A percentile compares a stretch with the other conserved stretches of the same genome.
phyloP scores from a whole-genome alignment of 148 eudicot species.

The Drosera capensis region DNA sequence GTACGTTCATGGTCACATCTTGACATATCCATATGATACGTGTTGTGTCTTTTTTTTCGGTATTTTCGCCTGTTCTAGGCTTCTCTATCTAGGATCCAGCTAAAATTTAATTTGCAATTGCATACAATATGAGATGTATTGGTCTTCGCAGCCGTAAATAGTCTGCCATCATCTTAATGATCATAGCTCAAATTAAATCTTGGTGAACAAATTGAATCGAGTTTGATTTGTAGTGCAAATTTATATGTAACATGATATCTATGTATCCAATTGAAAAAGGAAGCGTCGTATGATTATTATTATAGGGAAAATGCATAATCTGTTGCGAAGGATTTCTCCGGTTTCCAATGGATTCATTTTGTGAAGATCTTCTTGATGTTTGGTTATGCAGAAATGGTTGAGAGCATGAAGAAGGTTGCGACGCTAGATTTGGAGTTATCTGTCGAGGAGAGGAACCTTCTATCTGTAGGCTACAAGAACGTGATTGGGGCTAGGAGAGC shows the following conservation, averaged over 20 bases:
- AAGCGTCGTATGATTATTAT: no score
- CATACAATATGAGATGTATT: no score
- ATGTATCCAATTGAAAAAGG: no score
- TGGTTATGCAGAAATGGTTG: constrained; percentile 72
- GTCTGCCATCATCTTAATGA: no score
- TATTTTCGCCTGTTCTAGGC: neutral
- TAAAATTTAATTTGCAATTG: no score
- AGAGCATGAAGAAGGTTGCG: constrained; percentile 82
- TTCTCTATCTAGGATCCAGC: neutral
- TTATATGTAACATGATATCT: no score
- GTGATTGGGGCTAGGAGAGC: constrained; percentile 97
- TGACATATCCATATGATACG: neutral
- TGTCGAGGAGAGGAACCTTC: constrained; percentile 86
- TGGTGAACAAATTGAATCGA: no score
- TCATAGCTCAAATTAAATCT: no score
- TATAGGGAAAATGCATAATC: neutral
- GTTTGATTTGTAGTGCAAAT: no score
- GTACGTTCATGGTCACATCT: constrained; percentile 16
- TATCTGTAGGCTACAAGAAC: constrained; percentile 94
- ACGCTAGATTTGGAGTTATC: constrained; percentile 76
- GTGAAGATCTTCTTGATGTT: neutral
- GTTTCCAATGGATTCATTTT: neutral
- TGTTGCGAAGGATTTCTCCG: neutral
- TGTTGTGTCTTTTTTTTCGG: neutral
- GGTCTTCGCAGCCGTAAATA: no score